These are phyloP conservation scores for Geotrichum candidum DNA, from an alignment of 1,139 yeast species.

Conservation along the genomic window DNA sequence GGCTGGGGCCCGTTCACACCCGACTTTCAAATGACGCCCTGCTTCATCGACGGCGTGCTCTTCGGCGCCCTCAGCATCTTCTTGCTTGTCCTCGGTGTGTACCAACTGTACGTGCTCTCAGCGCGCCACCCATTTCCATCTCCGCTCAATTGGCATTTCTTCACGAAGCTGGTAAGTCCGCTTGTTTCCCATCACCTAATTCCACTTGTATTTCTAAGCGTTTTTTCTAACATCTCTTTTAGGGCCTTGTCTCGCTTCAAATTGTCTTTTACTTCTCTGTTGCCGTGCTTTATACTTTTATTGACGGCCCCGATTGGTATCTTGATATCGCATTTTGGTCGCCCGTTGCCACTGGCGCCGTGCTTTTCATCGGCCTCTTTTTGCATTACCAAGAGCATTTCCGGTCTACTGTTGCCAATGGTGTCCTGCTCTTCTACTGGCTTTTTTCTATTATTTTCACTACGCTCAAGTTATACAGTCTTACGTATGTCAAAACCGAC, in stretches of 20 bases:
- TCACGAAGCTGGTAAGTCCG: constrained; percentile 38
- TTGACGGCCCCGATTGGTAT: constrained; percentile 14
- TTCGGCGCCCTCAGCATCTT: constrained; percentile 47
- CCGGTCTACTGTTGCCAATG: constrained; percentile 58
- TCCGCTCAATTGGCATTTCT: constrained; percentile 38
- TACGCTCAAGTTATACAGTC: constrained; percentile 37
- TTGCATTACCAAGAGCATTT: constrained; percentile 70
- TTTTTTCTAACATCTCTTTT: background rate
- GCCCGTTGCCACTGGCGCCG: constrained; percentile 38
- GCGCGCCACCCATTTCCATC: constrained; percentile 29
- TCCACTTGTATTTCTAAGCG: constrained; percentile 16
- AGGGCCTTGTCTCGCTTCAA: constrained; percentile 36
- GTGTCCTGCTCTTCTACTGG: constrained; percentile 75
- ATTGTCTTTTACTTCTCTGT: constrained; percentile 35
- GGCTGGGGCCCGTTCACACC: constrained; percentile 68
- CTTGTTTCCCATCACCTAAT: constrained; percentile 29
- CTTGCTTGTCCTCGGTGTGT: constrained; percentile 50
- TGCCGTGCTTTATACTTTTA: constrained; percentile 29
- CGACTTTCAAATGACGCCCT: constrained; percentile 70
- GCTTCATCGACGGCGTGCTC: constrained; percentile 70
- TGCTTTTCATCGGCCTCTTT: constrained; percentile 47
- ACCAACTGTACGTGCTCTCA: constrained; percentile 37
- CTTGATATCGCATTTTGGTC: constrained; percentile 44
- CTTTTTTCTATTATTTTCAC: constrained; percentile 40
- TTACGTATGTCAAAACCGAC: background rate